Evolutionary conservation across 2,329 filamentous ascomycete genomes (phyloP).

Genomic region (Hymenoscyphus infarciens): DNA sequence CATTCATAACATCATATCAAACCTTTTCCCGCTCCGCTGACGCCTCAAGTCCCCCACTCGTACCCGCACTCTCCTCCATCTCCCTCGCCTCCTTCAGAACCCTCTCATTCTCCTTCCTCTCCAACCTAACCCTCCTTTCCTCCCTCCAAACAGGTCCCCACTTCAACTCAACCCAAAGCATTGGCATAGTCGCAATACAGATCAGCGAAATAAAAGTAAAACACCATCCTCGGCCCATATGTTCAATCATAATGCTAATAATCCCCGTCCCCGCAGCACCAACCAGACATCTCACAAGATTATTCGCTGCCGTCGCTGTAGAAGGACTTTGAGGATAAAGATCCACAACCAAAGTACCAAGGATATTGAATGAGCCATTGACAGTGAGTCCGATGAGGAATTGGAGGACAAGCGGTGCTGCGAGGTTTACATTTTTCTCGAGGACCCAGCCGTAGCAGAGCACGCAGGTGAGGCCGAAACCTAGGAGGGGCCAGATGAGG

Average conservation of each 20-base stretch:
- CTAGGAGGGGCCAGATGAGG: constrained; percentile 51
- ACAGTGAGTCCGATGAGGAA: constrained; percentile 56
- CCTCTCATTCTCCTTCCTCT: constrained; percentile 30
- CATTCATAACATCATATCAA: neutral
- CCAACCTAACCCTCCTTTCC: constrained; percentile 44
- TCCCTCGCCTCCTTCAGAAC: constrained; percentile 25
- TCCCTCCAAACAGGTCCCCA: constrained; percentile 49
- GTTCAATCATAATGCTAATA: constrained; percentile 54
- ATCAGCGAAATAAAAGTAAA: constrained; percentile 56
- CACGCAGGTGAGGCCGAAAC: constrained; percentile 49
- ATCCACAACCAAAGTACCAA: constrained; percentile 63
- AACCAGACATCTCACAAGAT: constrained; percentile 58
- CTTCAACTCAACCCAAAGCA: constrained; percentile 47
- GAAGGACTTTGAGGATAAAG: constrained; percentile 58
- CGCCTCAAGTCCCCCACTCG: neutral
- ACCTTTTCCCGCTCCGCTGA: neutral
- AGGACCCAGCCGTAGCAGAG: constrained; percentile 58
- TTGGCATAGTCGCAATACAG: constrained; percentile 46
- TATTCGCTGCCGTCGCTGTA: constrained; percentile 61
- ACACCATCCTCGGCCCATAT: constrained; percentile 59
- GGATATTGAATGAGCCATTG: constrained; percentile 59
- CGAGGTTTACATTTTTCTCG: constrained; percentile 48
- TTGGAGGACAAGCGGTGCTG: constrained; percentile 51
- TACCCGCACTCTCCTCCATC: constrained; percentile 1
- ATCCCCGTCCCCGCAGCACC: constrained; percentile 57